Conservation (phyloP, 495 filamentous ascomycete species). For the Chaetomium fimeti region DNA sequence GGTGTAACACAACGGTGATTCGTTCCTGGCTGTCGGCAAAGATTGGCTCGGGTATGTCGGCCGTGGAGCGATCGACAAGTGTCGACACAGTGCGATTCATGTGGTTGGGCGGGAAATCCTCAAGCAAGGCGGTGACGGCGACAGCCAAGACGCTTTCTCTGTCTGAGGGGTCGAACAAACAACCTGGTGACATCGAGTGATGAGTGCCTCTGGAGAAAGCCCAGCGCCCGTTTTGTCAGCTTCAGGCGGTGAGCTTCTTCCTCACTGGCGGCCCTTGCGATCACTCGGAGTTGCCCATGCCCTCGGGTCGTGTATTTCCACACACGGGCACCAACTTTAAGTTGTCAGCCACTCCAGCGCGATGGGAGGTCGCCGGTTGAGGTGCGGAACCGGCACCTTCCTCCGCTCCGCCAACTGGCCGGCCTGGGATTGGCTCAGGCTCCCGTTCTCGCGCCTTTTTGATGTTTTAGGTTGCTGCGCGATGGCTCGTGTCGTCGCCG, state of each 20-base stretch:
- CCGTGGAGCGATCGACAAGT: slow-evolving; percentile 18
- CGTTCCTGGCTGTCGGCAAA: slow-evolving; percentile 11
- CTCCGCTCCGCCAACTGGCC: not conserved
- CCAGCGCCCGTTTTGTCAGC: not conserved
- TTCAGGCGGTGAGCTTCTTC: slow-evolving; percentile 1
- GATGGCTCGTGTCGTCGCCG: not conserved
- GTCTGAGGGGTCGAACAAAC: not conserved
- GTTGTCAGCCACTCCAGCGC: not conserved
- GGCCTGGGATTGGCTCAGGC: not conserved
- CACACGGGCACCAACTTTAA: not conserved
- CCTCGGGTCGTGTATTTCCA: not conserved
- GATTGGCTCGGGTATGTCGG: slow-evolving; percentile 24
- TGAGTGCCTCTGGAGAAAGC: not conserved
- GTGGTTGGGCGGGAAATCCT: not conserved
- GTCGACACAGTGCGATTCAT: slow-evolving; percentile 27
- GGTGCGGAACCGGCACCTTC: slow-evolving; percentile 5
- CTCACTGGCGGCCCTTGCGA: not conserved
- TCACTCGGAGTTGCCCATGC: not conserved
- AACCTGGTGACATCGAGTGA: not conserved
- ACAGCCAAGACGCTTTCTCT: not conserved
- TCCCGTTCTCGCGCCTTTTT: no score
- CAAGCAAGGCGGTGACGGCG: not conserved
- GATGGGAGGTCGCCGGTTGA: not conserved
- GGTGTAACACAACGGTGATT: slow-evolving; percentile 22
- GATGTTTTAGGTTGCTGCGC: no score